Evolutionary conservation across 192 early-diverging fungal genomes (phyloP).

Genomic region (Chytriomyces sp.): DNA sequence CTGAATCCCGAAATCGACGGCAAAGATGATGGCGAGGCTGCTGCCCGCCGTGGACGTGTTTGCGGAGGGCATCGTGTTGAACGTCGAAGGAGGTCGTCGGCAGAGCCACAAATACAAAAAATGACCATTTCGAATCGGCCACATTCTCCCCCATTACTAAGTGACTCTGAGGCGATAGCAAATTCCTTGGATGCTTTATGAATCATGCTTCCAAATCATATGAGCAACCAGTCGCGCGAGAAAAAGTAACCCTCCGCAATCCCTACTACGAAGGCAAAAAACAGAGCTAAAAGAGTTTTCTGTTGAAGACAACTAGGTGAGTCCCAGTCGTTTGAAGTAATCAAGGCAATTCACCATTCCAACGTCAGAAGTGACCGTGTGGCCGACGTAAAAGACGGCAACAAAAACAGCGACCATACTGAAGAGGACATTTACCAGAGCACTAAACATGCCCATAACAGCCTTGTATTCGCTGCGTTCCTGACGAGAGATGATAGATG

Average conservation of each 20-base stretch:
- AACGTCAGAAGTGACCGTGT: constrained; percentile 40
- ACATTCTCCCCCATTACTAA: too few species aligned
- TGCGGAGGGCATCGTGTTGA: constrained; percentile 1
- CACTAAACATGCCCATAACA: constrained; percentile 33
- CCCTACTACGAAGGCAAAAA: constrained; percentile 36
- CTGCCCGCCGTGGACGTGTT: constrained; percentile 24
- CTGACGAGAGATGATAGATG: neutral
- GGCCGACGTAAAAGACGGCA: constrained; percentile 40
- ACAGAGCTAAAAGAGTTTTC: constrained; percentile 42
- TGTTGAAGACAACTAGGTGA: constrained; percentile 3
- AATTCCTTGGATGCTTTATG: too few species aligned
- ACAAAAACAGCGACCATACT: constrained; percentile 46
- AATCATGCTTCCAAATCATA: too few species aligned
- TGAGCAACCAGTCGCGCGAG: constrained; percentile 36
- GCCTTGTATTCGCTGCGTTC: constrained; percentile 33
- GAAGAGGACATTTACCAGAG: constrained; percentile 50
- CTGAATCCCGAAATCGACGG: constrained; percentile 56
- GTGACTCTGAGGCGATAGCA: too few species aligned
- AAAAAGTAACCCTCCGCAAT: constrained; percentile 57
- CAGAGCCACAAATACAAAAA: too few species aligned
- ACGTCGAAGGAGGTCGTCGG: too few species aligned
- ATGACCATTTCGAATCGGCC: too few species aligned
- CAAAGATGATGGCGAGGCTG: constrained; percentile 42
- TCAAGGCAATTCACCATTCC: constrained; percentile 35
- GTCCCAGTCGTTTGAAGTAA: neutral